Conservation (phyloP, 2,329 filamentous ascomycete species). For the Trichoderma semiorbis region DNA sequence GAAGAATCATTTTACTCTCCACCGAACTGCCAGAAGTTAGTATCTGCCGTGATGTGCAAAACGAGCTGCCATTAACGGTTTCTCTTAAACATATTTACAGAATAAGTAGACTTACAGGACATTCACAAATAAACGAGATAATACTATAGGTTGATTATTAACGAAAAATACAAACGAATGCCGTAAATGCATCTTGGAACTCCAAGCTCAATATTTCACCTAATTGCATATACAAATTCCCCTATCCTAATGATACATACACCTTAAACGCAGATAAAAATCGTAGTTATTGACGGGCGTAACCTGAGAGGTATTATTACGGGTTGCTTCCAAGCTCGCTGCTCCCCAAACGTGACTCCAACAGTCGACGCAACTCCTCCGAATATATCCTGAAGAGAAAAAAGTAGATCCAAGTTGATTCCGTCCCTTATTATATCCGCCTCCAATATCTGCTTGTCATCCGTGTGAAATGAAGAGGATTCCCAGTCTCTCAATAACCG, state of each 20-base stretch:
- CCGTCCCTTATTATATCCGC: not conserved
- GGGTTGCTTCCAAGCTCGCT: not conserved
- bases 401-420: not conserved
- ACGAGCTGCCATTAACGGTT: not conserved
- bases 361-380: not conserved
- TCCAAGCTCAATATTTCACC: not conserved
- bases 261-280: not conserved
- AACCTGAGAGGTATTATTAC: not conserved
- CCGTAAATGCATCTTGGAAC: not conserved
- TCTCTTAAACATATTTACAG: not conserved
- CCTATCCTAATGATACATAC: constrained; percentile 7
- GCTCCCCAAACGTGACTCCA: not conserved
- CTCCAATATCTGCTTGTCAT: not conserved
- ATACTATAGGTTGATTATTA: not conserved
- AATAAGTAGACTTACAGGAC: not conserved
- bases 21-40: not conserved
- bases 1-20: constrained; percentile 29
- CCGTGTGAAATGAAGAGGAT: not conserved
- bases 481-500: not conserved
- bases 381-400: not conserved
- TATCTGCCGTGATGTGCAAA: not conserved
- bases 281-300: not conserved
- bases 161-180: not conserved
- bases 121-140: not conserved
- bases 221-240: not conserved